Conservation (phyloP, 257 asterid genomes). For the Asclepias syriaca region DNA sequence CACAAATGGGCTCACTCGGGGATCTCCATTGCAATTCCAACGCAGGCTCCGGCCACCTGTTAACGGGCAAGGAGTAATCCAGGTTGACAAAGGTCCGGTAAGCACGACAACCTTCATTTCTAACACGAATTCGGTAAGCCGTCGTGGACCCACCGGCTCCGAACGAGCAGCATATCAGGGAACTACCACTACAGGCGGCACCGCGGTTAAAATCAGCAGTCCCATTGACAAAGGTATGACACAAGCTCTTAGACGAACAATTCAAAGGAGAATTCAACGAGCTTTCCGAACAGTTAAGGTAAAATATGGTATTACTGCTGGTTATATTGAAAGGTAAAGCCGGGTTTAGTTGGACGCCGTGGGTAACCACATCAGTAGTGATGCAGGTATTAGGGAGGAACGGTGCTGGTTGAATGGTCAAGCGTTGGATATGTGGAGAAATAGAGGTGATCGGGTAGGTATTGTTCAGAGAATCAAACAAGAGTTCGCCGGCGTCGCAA, state of each 20-base stretch:
- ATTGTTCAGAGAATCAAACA: conserved; percentile 60
- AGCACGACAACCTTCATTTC: conserved; percentile 62
- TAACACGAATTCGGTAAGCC: conserved; percentile 40
- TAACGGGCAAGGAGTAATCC: conserved; percentile 46
- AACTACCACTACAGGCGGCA: conserved; percentile 20
- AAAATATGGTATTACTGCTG: conserved; percentile 71
- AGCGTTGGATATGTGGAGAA: conserved; percentile 48
- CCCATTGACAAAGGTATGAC: conserved; percentile 59
- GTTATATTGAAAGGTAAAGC: conserved; percentile 80
- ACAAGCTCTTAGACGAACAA: conserved; percentile 60
- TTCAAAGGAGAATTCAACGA: conserved; percentile 46
- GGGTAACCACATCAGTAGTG: conserved; percentile 52
- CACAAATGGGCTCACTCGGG: conserved; percentile 61
- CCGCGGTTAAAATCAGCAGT: conserved; percentile 19
- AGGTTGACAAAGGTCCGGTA: conserved; percentile 73
- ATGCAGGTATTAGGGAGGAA: conserved; percentile 63
- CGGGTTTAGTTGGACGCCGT: conserved; percentile 62
- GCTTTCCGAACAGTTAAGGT: conserved; percentile 46
- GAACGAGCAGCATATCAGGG: conserved; percentile 56
- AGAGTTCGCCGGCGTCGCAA: conserved; percentile 43
- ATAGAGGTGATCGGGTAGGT: conserved; percentile 64
- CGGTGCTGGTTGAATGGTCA: conserved; percentile 52
- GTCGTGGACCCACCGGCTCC: conserved; percentile 80
- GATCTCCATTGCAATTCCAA: conserved; percentile 73
- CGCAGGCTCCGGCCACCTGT: conserved; percentile 67